Conservation (phyloP, 1,284 basidiomycete genomes). For the Erythrobasidium hasegawianum region DNA sequence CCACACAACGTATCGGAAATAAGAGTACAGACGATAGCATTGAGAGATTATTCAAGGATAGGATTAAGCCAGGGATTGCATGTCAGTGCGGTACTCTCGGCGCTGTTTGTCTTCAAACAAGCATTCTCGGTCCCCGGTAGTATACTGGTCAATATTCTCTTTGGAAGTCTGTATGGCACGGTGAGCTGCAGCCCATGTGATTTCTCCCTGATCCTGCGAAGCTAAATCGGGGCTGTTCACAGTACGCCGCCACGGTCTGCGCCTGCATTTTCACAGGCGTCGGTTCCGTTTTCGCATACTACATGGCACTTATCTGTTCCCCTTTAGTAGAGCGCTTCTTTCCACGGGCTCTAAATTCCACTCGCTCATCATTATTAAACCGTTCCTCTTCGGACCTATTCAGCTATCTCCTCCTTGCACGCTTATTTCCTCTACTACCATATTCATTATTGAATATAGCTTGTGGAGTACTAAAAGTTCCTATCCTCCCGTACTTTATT, state of each 20-base stretch:
- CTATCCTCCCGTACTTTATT: conserved; percentile 44
- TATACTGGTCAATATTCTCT: conserved; percentile 45
- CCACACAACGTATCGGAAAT: conserved; percentile 34
- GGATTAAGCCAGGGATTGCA: conserved; percentile 29
- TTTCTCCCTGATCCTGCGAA: background rate
- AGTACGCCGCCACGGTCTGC: conserved; percentile 33
- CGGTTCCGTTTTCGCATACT: conserved; percentile 32
- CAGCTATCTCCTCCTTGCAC: conserved; percentile 43
- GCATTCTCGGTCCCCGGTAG: conserved; percentile 47
- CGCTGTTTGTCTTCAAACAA: conserved; percentile 47
- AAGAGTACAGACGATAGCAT: conserved; percentile 14
- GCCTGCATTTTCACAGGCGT: conserved; percentile 36
- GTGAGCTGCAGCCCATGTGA: background rate
- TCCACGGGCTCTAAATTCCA: conserved; percentile 43
- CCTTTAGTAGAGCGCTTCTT: conserved; percentile 43
- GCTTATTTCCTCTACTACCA: conserved; percentile 45
- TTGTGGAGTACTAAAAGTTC: conserved; percentile 45
- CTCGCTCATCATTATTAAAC: conserved; percentile 39
- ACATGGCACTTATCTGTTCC: conserved; percentile 30
- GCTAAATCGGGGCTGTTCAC: background rate
- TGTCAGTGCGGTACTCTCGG: conserved; percentile 19
- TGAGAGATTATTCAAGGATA: conserved; percentile 30
- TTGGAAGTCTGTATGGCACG: conserved; percentile 45
- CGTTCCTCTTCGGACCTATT: conserved; percentile 40
- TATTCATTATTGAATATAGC: conserved; percentile 46